These are phyloP conservation scores for Colletotrichum navitas DNA, from an alignment of 2,329 filamentous ascomycete genomes.

Conservation along the genomic window DNA sequence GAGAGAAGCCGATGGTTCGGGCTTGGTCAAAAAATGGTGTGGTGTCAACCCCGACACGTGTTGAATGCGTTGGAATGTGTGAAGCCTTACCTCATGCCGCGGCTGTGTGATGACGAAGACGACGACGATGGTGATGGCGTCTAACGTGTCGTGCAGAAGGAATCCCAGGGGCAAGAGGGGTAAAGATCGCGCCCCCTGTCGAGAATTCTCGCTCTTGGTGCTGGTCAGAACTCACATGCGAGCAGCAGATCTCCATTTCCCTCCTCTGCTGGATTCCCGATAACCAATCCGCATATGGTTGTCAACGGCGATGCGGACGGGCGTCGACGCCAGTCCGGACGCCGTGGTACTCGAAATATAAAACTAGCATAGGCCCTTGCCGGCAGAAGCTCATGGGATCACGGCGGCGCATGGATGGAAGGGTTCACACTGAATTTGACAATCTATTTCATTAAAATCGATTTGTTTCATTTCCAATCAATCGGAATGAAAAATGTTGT, in stretches of 20 bases:
- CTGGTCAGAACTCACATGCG: not conserved
- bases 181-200: not conserved
- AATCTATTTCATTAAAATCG: not conserved
- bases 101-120: not conserved
- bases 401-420: not conserved
- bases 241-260: not conserved
- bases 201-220: not conserved
- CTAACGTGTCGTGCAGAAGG: not conserved
- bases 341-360: not conserved
- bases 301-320: not conserved
- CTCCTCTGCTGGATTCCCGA: not conserved
- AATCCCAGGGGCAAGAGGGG: too few relatives aligned
- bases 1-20: not conserved
- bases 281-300: not conserved
- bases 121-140: not conserved
- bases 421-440: not conserved
- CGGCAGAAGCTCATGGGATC: too few relatives aligned
- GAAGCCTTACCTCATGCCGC: not conserved
- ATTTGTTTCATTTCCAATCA: slow-evolving; percentile 33
- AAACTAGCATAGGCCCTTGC: not conserved
- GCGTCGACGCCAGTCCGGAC: too few relatives aligned
- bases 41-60: not conserved
- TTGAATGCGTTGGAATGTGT: not conserved
- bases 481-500: slow-evolving; percentile 40
- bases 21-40: not conserved